Conservation (phyloP, 2,329 filamentous ascomycete species). For the Parastagonospora avenae region DNA sequence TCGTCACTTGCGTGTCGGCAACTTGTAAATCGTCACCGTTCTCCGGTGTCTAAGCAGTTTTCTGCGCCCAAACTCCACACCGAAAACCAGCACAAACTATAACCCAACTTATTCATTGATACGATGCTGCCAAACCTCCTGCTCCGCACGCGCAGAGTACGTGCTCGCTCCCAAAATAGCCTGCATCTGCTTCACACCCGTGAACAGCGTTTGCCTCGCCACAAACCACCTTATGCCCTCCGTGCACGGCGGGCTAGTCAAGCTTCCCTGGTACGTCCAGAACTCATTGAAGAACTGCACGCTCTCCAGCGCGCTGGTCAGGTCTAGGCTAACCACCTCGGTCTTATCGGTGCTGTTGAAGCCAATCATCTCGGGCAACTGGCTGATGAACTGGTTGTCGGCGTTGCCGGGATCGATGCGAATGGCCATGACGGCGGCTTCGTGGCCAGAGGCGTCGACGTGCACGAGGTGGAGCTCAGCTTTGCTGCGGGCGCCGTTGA, state of each 20-base stretch:
- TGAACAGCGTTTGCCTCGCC: slow-evolving; percentile 49
- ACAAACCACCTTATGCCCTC: slow-evolving; percentile 56
- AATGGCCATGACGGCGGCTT: slow-evolving; percentile 55
- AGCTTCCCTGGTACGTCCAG: slow-evolving; percentile 56
- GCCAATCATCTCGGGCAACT: slow-evolving; percentile 49
- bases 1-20: too few relatives aligned
- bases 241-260: slow-evolving; percentile 55
- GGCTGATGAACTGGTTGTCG: slow-evolving; percentile 49
- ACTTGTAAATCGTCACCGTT: too few relatives aligned
- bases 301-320: slow-evolving; percentile 42
- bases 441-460: slow-evolving; percentile 49
- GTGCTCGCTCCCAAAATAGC: slow-evolving; percentile 52
- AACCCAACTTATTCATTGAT: slow-evolving; percentile 47
- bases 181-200: slow-evolving; percentile 55
- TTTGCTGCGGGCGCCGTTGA: slow-evolving; percentile 50
- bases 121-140: slow-evolving; percentile 55
- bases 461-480: slow-evolving; percentile 59
- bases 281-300: slow-evolving; percentile 51
- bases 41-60: too few relatives aligned
- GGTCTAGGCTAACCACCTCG: slow-evolving; percentile 34
- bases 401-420: slow-evolving; percentile 52
- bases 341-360: slow-evolving; percentile 43
- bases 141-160: slow-evolving; percentile 52
- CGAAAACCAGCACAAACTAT: too few relatives aligned
- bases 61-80: too few relatives aligned